Percentiles rank a stretch among this genome's conserved stretches.
phyloP scores from a whole-genome alignment of 352 stramenopile genomes.

The Nothophytophthora sp. region DNA sequence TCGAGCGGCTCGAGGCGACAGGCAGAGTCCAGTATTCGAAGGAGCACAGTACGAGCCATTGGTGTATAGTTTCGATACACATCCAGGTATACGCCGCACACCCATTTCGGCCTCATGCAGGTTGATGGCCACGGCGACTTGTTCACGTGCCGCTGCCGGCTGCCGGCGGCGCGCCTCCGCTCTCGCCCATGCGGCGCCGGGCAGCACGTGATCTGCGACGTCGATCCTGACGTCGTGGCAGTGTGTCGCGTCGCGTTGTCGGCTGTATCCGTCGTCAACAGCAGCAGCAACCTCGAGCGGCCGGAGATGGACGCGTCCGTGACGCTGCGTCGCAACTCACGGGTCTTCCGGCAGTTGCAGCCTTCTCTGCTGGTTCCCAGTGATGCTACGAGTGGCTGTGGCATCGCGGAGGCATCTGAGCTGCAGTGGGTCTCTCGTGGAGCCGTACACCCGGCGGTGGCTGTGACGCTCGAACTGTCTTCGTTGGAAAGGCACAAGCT shows the following conservation, averaged over 20 bases:
- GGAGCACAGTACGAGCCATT: not conserved
- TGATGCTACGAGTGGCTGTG: not conserved
- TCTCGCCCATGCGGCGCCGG: constrained; percentile 29
- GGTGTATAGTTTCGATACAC: not conserved
- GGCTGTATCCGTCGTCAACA: not conserved
- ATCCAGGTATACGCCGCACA: not conserved
- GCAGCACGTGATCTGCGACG: constrained; percentile 32
- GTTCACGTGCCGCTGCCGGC: constrained; percentile 63
- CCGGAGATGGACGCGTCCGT: constrained; percentile 25
- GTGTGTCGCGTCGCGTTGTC: constrained; percentile 50
- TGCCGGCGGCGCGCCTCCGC: constrained; percentile 36
- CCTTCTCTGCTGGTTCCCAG: constrained; percentile 17
- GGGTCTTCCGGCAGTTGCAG: constrained; percentile 22
- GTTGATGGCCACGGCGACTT: constrained; percentile 29
- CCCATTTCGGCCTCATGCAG: constrained; percentile 16
- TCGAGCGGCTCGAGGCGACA: too few species aligned
- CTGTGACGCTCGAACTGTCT: constrained; percentile 51
- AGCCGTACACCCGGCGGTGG: constrained; percentile 40
- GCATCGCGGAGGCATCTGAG: not conserved
- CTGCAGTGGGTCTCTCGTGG: constrained; percentile 52
- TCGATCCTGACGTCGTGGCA: constrained; percentile 15
- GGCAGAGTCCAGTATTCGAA: too few species aligned
- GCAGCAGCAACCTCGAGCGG: not conserved
- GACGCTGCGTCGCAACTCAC: constrained; percentile 23
- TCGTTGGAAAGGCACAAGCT: constrained; percentile 5